Percentiles rank a stretch among this genome's conserved stretches.
Evolutionary conservation across 2,329 filamentous ascomycete genomes (phyloP).

Genomic region (Elsinoe arachidis): DNA sequence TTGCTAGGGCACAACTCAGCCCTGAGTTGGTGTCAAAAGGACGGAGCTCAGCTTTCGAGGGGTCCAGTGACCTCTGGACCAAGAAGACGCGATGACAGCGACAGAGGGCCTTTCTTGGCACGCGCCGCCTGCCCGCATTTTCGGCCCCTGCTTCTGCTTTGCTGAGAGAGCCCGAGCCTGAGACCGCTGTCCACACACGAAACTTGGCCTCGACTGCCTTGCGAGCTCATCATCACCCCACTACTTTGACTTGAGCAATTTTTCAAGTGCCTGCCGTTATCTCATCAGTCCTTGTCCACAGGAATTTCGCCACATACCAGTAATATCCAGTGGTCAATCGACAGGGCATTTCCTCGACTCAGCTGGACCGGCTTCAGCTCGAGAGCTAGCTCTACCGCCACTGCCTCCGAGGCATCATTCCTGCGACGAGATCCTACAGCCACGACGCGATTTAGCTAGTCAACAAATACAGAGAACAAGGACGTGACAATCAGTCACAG

Average conservation of each 20-base stretch:
- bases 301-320: too few relatives aligned
- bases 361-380: neutral
- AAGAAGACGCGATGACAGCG: neutral
- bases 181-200: neutral
- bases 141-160: neutral
- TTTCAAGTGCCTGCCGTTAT: too few relatives aligned
- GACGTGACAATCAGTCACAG: too few relatives aligned
- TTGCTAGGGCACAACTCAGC: neutral
- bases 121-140: conserved; percentile 1
- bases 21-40: neutral
- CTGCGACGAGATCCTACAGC: neutral
- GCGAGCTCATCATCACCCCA: neutral
- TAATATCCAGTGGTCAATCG: neutral
- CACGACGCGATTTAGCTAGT: too few relatives aligned
- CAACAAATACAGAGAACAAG: too few relatives aligned
- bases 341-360: neutral
- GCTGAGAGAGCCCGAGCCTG: neutral
- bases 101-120: neutral
- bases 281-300: too few relatives aligned
- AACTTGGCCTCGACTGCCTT: conserved; percentile 3
- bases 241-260: neutral
- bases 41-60: neutral
- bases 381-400: conserved; percentile 9
- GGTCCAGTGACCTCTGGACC: neutral
- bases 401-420: neutral